Base-by-base conservation (phyloP, 1,139 yeast species). In the Kazachstania sp. region DNA sequence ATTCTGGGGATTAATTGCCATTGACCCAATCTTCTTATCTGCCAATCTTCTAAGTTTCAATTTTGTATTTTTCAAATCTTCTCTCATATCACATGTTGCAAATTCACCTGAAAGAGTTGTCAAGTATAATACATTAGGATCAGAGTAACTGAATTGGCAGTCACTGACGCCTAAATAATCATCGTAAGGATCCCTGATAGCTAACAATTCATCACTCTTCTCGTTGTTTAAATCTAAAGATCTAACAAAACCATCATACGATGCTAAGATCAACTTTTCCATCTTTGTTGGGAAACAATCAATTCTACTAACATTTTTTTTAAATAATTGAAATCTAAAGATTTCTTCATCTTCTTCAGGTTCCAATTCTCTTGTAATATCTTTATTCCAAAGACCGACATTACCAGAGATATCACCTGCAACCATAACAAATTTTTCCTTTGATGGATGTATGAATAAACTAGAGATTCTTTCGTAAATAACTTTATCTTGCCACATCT, bases 1-100 rank as follows among this genome's bases (percentile, higher is more conserved):
- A 51, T 77, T 69, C 37, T 71, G 68, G 1, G 97, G 97, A 57
- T 86, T 87, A 20, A 86, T 75, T 1, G 83, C 65, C 64, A 92
- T 85, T 1, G 94, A 87, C 0, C 97, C 97, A 49, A 90, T 87
- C 61, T 92, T 92, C 62, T 90, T 88, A 58, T 86, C 95, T 50
- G 88, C 88, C 30, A 87, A 65, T 53, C 95, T 72, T 39, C 70
- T 61, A 2, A 67, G 57, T 30, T 46, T 34, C 4, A 51, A 20
- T 4, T 23, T 19, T 11, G 30, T 19, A 12, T 41, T 39, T 15
- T 44, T 43, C 37, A n/a, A 28, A 49, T 68, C 69, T 32, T 64
- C 64, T 53, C 97, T 71, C 8, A 79, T 50, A 63, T 90, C 97
- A 51, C 82, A 73, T 28, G 72, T 74, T 35, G 84, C 79, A 62